Conservation (phyloP, 106 monocot species). For the Dendrobium catenatum region DNA sequence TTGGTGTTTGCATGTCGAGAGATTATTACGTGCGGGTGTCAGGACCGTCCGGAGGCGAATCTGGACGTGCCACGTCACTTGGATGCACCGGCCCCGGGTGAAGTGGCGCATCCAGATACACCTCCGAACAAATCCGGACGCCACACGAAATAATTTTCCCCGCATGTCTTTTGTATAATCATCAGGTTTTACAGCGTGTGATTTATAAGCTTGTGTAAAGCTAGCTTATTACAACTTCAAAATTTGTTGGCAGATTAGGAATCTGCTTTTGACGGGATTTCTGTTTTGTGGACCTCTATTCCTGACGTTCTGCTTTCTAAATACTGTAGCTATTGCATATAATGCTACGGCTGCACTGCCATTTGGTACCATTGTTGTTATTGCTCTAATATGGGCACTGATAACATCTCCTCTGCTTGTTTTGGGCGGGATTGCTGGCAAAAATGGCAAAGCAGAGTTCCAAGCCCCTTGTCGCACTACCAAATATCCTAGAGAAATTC, state of each 20-base stretch:
- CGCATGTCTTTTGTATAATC: too few relatives aligned
- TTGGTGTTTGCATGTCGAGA: too few relatives aligned
- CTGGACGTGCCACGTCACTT: too few relatives aligned
- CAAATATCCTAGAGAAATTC: slow-evolving; percentile 24
- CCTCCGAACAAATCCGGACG: too few relatives aligned
- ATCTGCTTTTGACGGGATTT: slow-evolving; percentile 25
- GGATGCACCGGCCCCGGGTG: too few relatives aligned
- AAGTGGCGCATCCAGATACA: too few relatives aligned
- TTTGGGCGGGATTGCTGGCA: slow-evolving; percentile 22
- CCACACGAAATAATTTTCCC: too few relatives aligned
- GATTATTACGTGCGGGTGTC: too few relatives aligned
- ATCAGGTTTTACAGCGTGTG: too few relatives aligned
- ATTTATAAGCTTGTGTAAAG: too few relatives aligned
- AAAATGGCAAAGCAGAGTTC: slow-evolving; percentile 24
- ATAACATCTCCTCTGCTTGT: slow-evolving; percentile 27
- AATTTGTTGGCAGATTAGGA: slow-evolving; percentile 11
- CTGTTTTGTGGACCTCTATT: slow-evolving; percentile 60
- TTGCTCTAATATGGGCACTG: slow-evolving; percentile 47
- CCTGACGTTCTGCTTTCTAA: slow-evolving; percentile 63
- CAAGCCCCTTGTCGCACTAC: slow-evolving; percentile 22
- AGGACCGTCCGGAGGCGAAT: too few relatives aligned
- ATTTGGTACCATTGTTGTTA: slow-evolving; percentile 23
- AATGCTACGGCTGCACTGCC: slow-evolving; percentile 21
- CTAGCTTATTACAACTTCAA: background rate
- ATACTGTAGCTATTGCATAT: slow-evolving; percentile 53